Evolutionary conservation across 176 grass and related monocot genomes (phyloP), one percentile per base, ranked within the genome.

Genomic region (Aegilops longissima): DNA sequence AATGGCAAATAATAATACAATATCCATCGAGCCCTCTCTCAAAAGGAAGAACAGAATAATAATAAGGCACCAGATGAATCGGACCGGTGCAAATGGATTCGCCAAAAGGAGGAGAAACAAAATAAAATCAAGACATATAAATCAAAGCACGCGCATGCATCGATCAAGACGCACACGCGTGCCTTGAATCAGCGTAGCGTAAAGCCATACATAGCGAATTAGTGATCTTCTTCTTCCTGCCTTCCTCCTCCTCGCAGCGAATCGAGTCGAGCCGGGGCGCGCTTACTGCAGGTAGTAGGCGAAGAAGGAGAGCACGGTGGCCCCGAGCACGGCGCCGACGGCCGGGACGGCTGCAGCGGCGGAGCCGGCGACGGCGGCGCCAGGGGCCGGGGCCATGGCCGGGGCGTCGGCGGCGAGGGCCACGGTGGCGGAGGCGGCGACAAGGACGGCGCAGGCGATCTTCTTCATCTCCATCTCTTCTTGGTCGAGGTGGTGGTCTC

Each of bases 381-480:
- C 80, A 21, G 96, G 93, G 6, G 90, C 80, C 24, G 96, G 93
- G 6, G 90, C 77, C 8, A 93, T 93, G 2, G 96, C 91, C 24
- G 93, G 96, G 14, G 90, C 93, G 1, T 95, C 96, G 49, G 88
- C 70, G 23, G 96, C 91, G 47, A 97, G 62, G 66, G 89, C 91
- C 31, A 89, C 90, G 59, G 93, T 89, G 86, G 88, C 90, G 16
- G 91, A 89, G 85, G 93, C 87, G 66, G 85, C 93, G 83, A 95
- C 70, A 77, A 98, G 91, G 86, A 89, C 87, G 80, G 84, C 91
- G 89, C 93, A 98, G 86, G 90, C 91, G 77, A 98, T 88, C 91
- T 94, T 98, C 86, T 91, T 98, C 96, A 95, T 98, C 96, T 95
- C 93, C 93, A 95, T 98, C 77, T 34, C 77, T 73, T 73, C 35